These are phyloP conservation scores for Beta lomatogona DNA, from an alignment of 179 eudicot species.

Conservation along the genomic window DNA sequence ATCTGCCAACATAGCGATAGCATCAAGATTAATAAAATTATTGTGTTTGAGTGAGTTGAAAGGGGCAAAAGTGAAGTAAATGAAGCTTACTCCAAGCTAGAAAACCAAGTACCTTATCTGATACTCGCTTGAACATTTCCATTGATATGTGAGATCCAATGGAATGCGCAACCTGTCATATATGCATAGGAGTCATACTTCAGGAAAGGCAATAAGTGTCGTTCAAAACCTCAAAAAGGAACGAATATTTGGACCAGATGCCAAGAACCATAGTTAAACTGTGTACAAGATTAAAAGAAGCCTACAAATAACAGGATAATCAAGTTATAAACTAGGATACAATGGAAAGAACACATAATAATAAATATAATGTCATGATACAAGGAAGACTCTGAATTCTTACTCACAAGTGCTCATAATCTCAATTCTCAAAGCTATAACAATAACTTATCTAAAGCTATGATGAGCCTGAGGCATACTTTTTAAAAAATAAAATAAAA, in stretches of 20 bases:
- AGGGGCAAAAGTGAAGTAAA: background rate
- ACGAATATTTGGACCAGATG: background rate
- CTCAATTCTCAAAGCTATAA: background rate
- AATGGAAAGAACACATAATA: background rate
- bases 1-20: constrained; percentile 46
- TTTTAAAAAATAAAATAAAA: background rate
- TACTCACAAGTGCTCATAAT: background rate
- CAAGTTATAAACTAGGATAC: no score
- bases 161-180: constrained; percentile 83
- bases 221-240: constrained; percentile 4
- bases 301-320: background rate
- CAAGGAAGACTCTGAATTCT: background rate
- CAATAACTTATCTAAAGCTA: background rate
- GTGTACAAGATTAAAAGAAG: background rate
- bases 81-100: constrained; percentile 11
- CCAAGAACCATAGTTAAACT: background rate
- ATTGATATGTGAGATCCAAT: constrained; percentile 81
- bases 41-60: background rate
- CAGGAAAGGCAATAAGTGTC: background rate
- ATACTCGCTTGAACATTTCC: constrained; percentile 57
- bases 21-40: constrained; percentile 5
- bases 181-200: constrained; percentile 14
- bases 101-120: constrained; percentile 54
- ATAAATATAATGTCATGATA: background rate
- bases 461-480: background rate